phyloP scores from a whole-genome alignment of 2,329 filamentous ascomycete species.

The Apiospora kogelbergensis region DNA sequence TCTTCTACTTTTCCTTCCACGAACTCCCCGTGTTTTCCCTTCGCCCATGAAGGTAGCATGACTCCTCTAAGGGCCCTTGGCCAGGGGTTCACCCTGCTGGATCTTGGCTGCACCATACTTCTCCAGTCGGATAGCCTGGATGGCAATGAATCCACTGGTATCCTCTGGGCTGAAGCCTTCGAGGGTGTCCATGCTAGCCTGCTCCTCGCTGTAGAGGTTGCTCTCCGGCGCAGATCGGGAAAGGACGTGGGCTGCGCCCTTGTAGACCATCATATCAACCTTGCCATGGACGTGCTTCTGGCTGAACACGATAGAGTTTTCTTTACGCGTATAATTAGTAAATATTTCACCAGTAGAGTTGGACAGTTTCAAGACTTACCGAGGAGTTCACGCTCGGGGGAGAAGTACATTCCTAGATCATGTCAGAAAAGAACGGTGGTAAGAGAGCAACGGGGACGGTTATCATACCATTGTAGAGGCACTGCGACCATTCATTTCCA shows the following conservation, averaged over 20 bases:
- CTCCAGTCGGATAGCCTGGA: slow-evolving; percentile 63
- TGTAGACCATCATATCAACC: slow-evolving; percentile 39
- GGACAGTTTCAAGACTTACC: slow-evolving; percentile 4
- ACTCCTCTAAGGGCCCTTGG: neutral
- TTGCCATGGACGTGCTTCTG: slow-evolving; percentile 51
- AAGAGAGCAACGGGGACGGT: slow-evolving; percentile 26
- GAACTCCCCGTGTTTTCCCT: neutral
- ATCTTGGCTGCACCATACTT: neutral
- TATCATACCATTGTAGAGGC: slow-evolving; percentile 36
- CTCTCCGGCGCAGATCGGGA: slow-evolving; percentile 39
- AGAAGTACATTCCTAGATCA: slow-evolving; percentile 46
- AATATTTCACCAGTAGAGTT: slow-evolving; percentile 29
- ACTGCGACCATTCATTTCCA: slow-evolving; percentile 40
- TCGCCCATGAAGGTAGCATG: neutral
- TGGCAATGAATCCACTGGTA: slow-evolving; percentile 52
- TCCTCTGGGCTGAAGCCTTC: slow-evolving; percentile 42
- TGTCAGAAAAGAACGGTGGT: slow-evolving; percentile 19
- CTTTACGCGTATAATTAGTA: neutral
- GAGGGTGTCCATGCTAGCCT: slow-evolving; percentile 52
- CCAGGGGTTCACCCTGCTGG: slow-evolving; percentile 15
- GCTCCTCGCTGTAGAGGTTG: slow-evolving; percentile 52
- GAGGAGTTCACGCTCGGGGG: slow-evolving; percentile 50
- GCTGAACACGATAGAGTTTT: slow-evolving; percentile 60
- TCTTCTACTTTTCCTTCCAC: neutral
- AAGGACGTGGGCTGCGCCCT: slow-evolving; percentile 45